phyloP scores from a whole-genome alignment of 2,329 filamentous ascomycete genomes.

The Exophiala lecanii-corni region DNA sequence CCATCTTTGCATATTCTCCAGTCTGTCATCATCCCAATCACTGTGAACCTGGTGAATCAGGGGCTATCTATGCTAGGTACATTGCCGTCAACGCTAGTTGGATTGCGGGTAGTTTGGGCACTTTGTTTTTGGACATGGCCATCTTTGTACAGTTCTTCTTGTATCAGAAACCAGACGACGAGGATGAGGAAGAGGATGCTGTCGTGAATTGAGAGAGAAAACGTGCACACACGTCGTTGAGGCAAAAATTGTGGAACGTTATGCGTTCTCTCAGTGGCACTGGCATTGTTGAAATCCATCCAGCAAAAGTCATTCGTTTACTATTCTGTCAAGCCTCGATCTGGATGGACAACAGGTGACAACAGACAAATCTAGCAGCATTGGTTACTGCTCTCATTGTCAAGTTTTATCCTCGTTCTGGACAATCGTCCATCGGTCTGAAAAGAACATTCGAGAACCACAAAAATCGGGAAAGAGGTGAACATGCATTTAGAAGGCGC shows the following conservation, averaged over 20 bases:
- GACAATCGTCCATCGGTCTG: too few species aligned
- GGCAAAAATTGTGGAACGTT: neutral
- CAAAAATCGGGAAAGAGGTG: too few species aligned
- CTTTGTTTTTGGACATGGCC: slow-evolving; percentile 73
- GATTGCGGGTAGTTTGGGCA: slow-evolving; percentile 84
- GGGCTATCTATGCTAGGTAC: slow-evolving; percentile 68
- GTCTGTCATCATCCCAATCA: slow-evolving; percentile 48
- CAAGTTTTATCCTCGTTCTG: too few species aligned
- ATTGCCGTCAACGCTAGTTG: slow-evolving; percentile 87
- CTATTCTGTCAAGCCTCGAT: too few species aligned
- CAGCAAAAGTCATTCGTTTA: too few species aligned
- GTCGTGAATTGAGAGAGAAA: slow-evolving; percentile 10
- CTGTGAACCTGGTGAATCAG: slow-evolving; percentile 64
- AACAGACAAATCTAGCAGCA: too few species aligned
- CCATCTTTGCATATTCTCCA: slow-evolving; percentile 85
- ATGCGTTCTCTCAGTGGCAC: neutral
- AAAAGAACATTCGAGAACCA: too few species aligned
- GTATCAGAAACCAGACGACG: slow-evolving; percentile 52
- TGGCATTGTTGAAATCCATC: too few species aligned
- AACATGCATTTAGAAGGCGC: too few species aligned
- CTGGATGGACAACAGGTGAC: too few species aligned
- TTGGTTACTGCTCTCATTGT: too few species aligned
- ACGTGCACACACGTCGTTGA: too few species aligned
- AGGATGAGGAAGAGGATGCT: slow-evolving; percentile 17
- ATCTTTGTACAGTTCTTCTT: slow-evolving; percentile 92